Evolutionary conservation across 2,329 filamentous ascomycete species (phyloP), one percentile per base, ranked within the genome.

Genomic region (Scolecobasidium constrictum): DNA sequence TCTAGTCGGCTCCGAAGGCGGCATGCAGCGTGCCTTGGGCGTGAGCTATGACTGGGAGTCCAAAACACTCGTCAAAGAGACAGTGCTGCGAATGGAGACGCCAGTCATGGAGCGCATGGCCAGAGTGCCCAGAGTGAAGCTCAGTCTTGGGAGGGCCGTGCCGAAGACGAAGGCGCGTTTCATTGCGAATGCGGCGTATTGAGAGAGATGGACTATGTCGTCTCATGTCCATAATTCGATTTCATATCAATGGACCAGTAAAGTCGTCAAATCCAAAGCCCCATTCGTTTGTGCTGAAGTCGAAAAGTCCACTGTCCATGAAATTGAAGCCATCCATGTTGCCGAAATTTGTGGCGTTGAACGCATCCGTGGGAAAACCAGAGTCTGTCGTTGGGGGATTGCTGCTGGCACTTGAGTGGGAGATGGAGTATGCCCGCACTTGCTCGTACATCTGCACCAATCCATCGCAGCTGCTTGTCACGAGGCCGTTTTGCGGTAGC

Each of bases 11-110:
- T 50, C 52, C 1, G 68, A 69, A 46, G 64, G 63, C 4, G 66
- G 66, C 2, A 65, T 68, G 62, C 65, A 68, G 44, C 57, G 68
- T 5, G 63, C 63, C 3, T 50, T 71, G 4, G 52, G 65, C 13
- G 69, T 66, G 47, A 68, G 63, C 0, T 71, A 69, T 42, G 64
- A 70, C 46, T 64, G 60, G 60, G 59, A 55, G 0, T 62, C 56
- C 1, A 51, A 54, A 3, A 67, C 63, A 0, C 50, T 68, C 38
- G 64, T 62, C 39, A 53, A 63, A 0, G 67, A 71, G 50, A 65
- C 61, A 1, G 67, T 70, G 2, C 43, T 70, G 22, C 53, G 67
- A 2, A 56, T 70, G 35, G 59, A 63, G 20, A 64, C 66, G 0
- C 42, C 51, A 13, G 58, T 61, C 5, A 52, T 61, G 13, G 56